A percentile compares a stretch with the other conserved stretches of the same genome.
phyloP scores from a whole-genome alignment of 208 protist species.

The Strigomonas galati region DNA sequence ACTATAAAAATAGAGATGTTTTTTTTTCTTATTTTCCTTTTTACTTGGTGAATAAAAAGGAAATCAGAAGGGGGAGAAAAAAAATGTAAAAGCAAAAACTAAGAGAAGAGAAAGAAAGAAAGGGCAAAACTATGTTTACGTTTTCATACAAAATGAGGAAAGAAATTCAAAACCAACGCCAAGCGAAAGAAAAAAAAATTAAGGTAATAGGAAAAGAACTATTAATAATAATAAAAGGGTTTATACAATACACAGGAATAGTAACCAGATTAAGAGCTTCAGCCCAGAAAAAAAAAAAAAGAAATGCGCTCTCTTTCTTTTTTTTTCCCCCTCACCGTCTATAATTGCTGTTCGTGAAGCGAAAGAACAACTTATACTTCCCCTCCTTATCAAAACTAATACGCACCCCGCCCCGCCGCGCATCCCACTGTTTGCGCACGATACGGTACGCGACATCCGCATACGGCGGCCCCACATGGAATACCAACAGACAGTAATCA shows the following conservation, averaged over 20 bases:
- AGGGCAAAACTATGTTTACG: conserved; percentile 2
- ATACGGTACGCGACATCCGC: conserved; percentile 98
- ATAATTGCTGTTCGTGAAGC: conserved; percentile 88
- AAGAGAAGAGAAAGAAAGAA: conserved; percentile 4
- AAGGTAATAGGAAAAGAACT: neutral
- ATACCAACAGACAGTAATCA: conserved; percentile 91
- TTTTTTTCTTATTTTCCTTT: conserved; percentile 6
- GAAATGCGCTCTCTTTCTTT: conserved; percentile 8
- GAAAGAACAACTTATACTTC: conserved; percentile 80
- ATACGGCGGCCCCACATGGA: conserved; percentile 97
- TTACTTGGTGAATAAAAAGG: neutral
- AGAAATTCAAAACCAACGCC: neutral
- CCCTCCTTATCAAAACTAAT: conserved; percentile 93
- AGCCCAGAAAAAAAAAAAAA: no score
- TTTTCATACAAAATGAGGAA: neutral
- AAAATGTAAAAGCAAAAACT: neutral
- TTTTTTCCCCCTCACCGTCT: conserved; percentile 35
- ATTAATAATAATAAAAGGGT: no score
- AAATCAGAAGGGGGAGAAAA: neutral
- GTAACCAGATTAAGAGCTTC: no score
- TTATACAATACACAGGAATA: no score
- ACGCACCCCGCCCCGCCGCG: conserved; percentile 91
- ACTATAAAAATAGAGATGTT: no score
- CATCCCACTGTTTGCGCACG: conserved; percentile 96
- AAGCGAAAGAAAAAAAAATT: neutral